Evolutionary conservation across 2,329 filamentous ascomycete species (phyloP), one percentile per base, ranked within the genome.

Genomic region (Neocucurbitaria cava): DNA sequence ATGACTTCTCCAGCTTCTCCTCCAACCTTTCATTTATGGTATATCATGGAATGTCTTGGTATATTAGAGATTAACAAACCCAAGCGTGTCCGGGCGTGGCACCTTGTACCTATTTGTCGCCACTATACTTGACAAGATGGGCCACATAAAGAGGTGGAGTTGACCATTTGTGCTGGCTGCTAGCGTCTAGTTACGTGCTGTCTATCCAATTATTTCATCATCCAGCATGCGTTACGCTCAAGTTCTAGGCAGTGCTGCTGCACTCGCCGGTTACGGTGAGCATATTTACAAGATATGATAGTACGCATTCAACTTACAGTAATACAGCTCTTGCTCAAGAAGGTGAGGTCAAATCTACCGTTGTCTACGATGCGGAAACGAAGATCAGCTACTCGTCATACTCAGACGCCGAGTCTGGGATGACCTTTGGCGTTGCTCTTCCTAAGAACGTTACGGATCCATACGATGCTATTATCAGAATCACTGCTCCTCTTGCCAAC

Each of bases 371-470:
- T 63, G 49, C 62, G 46, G 58, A 61, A 35, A 70, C 69, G 23
- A 70, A 67, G 46, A 71, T 73, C 46, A 70, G 63, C 46, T 72
- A 66, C 52, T 71, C 70, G 28, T 62, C 62, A 31, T 72, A 73
- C 54, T 59, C 65, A 47, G 58, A 71, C 44, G 48, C 58, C n/a
- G 62, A 65, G 40, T 66, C 62, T 43, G 70, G 66, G 30, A 67
- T 69, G 59, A 64, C 58, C 18, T 69, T 71, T 58, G 67, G 68
- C n/a, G 44, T 72, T 54, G 68, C 70, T 33, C 63, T 73, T 17
- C 69, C 70, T 2, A 66, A 67, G 44, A 66, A 61, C 13, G 62
- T 61, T 24, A 62, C 55, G 26, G 69, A 70, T 52, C 67, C 69
- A n/a, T 73, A 67, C 41, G 66, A 73, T 62, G 69, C 65, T 31